Base-by-base conservation (phyloP, 106 monocot species). In the Acorus calamus region DNA sequence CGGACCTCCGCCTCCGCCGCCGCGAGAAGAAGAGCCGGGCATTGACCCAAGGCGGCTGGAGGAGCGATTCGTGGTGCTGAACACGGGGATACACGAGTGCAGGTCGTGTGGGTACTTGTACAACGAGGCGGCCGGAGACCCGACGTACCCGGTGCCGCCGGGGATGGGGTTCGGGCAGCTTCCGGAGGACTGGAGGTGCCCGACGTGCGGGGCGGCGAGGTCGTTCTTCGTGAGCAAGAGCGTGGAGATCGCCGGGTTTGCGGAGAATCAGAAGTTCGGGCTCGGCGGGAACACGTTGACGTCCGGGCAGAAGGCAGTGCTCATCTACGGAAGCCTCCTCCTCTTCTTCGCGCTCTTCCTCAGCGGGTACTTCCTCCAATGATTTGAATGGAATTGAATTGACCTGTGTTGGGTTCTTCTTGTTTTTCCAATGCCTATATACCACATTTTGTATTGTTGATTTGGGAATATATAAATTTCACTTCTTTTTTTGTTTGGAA, bases 141-240 rank as follows among this genome's bases (percentile, higher is more conserved):
- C 89, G 0, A 69, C 89, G 61, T 93, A 93, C 70, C 93, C 93
- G 51, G 70, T 93, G 49, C 81, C 93, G 5, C 81, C 93, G 3
- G 93, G 89, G 46, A 56, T 89, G 8, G 46, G 59, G 12, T 89
- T 89, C 72, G 80, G 53, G 46, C 80, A 83, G 83, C 83, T 93
- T 3, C 93, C 93, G 0, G 89, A 89, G 41, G 93, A 93, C 64
- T 93, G 93, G 93, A 66, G 89, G 41, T 93, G 93, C 80, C 79
- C 93, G 4, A 93, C 89, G 3, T 93, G 93, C 71, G 93, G 88
- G 4, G 93, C 93, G 6, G 88, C 93, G 50, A 62, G 76, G 61
- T 86, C 85, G 3, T 93, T 93, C 76, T 93, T 93, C 69, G 66
- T 63, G 59, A 89, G 83, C 74, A 93, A 93, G 85, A 93, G 93